Base-by-base conservation (phyloP, 1,284 basidiomycete genomes). In the Marasmius sp. region DNA sequence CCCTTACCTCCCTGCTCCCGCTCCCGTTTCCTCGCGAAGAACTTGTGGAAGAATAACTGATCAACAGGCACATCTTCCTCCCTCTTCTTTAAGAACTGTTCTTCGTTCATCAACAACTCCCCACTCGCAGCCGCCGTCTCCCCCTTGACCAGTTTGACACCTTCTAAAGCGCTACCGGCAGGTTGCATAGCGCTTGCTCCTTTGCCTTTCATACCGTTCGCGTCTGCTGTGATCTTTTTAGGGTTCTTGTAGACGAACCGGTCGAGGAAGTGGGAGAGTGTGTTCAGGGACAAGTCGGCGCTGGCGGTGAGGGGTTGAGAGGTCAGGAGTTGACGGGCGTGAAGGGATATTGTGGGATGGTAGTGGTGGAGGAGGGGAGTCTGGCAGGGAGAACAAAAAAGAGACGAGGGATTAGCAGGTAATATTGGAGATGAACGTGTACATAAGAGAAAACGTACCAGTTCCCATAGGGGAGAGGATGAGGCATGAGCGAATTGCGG, bases 131-230 rank as follows among this genome's bases (percentile, higher is more conserved):
- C 77, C 34, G 78, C 77, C 34, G 79, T 78, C 60, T 88, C 86
- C 8, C 94, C 92, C 73, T 88, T 90, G 65, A 89, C 73, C 60
- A 92, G 79, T 66, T 91, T 88, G 20, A 97, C 90, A 60, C 78
- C 84, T 49, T 87, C 87, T 16, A 81, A 64, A 2, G 85, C 84
- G 58, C 82, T 84, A 1, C 91, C 90, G 7, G 89, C 87, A n/a
- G 95, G 95, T 77, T 99, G 97, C 97, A 99, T 99, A 64, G 93
- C 92, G 63, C 91, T 93, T 2, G 88, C 83, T 22, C 95, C 92
- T 66, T 90, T 92, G 3, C 86, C 77, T 50, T 84, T 87, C 0
- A 75, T 59, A 11, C 48, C 57, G 18, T 50, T 58, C 2, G 20
- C 54, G 41, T 67, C 70, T 47, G 63, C 58, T 57, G 74, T 74